Base-by-base conservation (phyloP, 176 grass and related monocot genomes). In the Pharus latifolius region DNA sequence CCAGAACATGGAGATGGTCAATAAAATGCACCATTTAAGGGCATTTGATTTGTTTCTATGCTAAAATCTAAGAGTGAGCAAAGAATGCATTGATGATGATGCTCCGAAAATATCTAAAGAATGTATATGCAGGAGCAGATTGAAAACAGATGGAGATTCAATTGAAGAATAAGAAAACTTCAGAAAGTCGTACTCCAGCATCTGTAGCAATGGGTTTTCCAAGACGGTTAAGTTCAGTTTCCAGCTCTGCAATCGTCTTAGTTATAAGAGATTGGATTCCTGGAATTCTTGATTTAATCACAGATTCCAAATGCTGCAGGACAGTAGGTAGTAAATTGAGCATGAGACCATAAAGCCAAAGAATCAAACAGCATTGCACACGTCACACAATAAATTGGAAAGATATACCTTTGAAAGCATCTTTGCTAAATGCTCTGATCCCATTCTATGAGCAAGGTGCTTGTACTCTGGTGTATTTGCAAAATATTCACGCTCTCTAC, bases 191-290 rank as follows among this genome's bases (percentile, higher is more conserved):
- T 88, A 99, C 96, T 35, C 96, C 96, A 78, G 96, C 91, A 79
- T 99, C 96, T 5, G 75, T 82, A 74, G 96, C 96, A 77, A 95
- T 99, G 29, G 96, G 96, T 63, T 99, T 99, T 63, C 96, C 96
- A 53, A 99, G 84, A 56, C 96, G 90, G 27, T 78, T 84, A 62
- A 99, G 90, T 86, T 99, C 96, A 72, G 78, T 89, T 79, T 99
- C 96, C 69, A 99, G 69, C 76, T 99, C 96, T 42, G 80, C 86
- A 53, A 95, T 82, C 51, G 96, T 95, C 82, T 99, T 99, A 40
- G 83, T 99, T 72, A 99, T 95, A 55, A 99, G 96, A 86, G 96
- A 95, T 26, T 99, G 96, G 29, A 99, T 72, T 33, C 96, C 96
- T 0, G 96, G 96, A 32, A 99, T 99, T 73, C 90, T 90, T 46